Evolutionary conservation across 2,329 filamentous ascomycete species (phyloP).

Genomic region (Hypoxylon rubiginosum): DNA sequence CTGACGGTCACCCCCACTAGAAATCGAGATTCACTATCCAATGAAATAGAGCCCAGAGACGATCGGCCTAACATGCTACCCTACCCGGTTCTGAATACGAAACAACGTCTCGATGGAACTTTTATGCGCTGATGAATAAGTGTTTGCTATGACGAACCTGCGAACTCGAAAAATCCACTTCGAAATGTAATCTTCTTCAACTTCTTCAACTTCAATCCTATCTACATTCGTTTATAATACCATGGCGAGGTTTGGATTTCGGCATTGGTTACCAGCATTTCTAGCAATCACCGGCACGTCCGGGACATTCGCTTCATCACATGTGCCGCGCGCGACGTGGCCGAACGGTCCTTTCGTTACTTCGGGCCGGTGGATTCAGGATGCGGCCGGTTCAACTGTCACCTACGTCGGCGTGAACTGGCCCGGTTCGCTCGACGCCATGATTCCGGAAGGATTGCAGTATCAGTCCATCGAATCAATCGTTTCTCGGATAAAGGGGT

Average conservation of each 20-base stretch:
- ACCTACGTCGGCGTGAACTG: conserved; percentile 71
- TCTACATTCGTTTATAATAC: conserved; percentile 25
- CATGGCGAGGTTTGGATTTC: conserved; percentile 22
- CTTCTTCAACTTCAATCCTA: conserved; percentile 19
- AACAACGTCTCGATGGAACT: conserved; percentile 29
- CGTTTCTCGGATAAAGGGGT: conserved; percentile 67
- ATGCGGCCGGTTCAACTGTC: conserved; percentile 59
- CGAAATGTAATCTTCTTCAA: conserved; percentile 16
- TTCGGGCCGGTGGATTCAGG: conserved; percentile 59
- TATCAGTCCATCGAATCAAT: conserved; percentile 70
- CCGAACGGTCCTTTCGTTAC: conserved; percentile 60
- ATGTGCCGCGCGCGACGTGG: conserved; percentile 50
- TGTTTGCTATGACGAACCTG: conserved; percentile 19
- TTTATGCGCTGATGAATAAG: conserved; percentile 31
- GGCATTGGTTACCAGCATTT: conserved; percentile 26
- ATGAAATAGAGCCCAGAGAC: conserved; percentile 16
- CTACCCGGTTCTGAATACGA: conserved; percentile 33
- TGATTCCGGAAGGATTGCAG: conserved; percentile 75
- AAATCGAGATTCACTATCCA: conserved; percentile 19
- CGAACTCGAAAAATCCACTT: neutral
- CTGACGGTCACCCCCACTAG: conserved; percentile 20
- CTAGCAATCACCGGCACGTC: conserved; percentile 19
- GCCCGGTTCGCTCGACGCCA: conserved; percentile 71
- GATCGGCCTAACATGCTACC: conserved; percentile 27
- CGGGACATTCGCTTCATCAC: conserved; percentile 26